Conservation (phyloP, 176 grass and related monocot species). For the Phoenix dactylifera region DNA sequence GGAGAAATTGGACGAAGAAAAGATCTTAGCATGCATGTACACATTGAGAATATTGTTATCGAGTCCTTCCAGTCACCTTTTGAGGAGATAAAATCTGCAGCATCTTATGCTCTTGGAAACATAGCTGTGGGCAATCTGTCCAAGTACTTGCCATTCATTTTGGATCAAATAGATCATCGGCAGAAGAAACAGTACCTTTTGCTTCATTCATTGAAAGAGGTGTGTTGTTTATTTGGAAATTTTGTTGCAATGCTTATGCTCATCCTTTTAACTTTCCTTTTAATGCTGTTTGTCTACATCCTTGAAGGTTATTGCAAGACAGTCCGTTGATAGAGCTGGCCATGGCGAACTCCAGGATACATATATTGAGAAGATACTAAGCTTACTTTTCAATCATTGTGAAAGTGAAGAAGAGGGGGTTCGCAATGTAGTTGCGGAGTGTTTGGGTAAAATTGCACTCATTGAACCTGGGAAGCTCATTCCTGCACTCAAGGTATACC, state of each 20-base stretch:
- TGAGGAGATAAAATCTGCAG: slow-evolving; percentile 92
- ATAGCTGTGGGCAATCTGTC: slow-evolving; percentile 90
- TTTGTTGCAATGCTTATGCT: slow-evolving; percentile 2
- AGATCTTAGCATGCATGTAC: slow-evolving; percentile 60
- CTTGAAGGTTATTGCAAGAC: slow-evolving; percentile 69
- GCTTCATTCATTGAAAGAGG: slow-evolving; percentile 96
- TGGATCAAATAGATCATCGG: slow-evolving; percentile 92
- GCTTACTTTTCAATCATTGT: slow-evolving; percentile 85
- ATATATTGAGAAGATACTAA: slow-evolving; percentile 79
- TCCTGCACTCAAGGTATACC: slow-evolving; percentile 61
- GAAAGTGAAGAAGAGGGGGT: slow-evolving; percentile 93
- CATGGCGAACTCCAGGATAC: slow-evolving; percentile 65
- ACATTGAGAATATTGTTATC: slow-evolving; percentile 93
- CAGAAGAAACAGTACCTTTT: slow-evolving; percentile 89
- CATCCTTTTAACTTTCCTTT: neutral
- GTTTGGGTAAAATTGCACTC: slow-evolving; percentile 89
- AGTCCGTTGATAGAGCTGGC: slow-evolving; percentile 54
- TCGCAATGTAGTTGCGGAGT: slow-evolving; percentile 89
- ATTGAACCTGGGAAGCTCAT: slow-evolving; percentile 74
- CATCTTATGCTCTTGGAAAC: slow-evolving; percentile 87
- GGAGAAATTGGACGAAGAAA: slow-evolving; percentile 88
- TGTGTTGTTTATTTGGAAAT: slow-evolving; percentile 7
- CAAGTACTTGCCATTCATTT: slow-evolving; percentile 86
- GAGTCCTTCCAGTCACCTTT: slow-evolving; percentile 97
- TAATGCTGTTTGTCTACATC: neutral